These are phyloP conservation scores for Tubosaeta sp. DNA, from an alignment of 768 basidiomycete genomes.

Conservation along the genomic window DNA sequence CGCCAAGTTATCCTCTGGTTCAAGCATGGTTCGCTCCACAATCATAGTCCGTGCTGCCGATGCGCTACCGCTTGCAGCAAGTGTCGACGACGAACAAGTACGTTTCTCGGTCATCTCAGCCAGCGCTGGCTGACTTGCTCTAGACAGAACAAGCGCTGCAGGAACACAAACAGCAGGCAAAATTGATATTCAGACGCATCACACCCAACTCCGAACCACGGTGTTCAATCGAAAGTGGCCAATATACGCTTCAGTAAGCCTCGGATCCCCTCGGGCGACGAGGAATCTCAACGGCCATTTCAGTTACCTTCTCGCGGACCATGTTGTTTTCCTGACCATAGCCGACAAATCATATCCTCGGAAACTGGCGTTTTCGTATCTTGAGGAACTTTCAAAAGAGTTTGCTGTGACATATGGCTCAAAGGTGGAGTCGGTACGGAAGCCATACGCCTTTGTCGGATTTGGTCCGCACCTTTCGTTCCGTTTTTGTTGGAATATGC, in stretches of 20 bases:
- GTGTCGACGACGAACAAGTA: conserved; percentile 96
- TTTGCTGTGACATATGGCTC: conserved; percentile 89
- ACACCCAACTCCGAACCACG: conserved; percentile 91
- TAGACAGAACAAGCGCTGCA: conserved; percentile 92
- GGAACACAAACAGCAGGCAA: conserved; percentile 98
- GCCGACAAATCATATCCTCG: conserved; percentile 96
- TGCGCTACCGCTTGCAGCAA: conserved; percentile 88
- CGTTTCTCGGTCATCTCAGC: conserved; percentile 11
- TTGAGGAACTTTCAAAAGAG: conserved; percentile 96
- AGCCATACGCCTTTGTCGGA: conserved; percentile 98
- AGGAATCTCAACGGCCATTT: conserved; percentile 8
- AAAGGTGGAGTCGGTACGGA: conserved; percentile 86
- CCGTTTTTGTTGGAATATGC: neutral
- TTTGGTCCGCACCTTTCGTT: conserved; percentile 66
- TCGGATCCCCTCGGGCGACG: neutral
- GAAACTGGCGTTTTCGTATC: conserved; percentile 95
- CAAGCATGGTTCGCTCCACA: conserved; percentile 78
- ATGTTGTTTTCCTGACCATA: conserved; percentile 93
- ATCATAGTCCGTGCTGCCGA: conserved; percentile 82
- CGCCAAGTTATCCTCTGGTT: neutral
- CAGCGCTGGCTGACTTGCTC: conserved; percentile 1
- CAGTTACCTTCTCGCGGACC: conserved; percentile 92
- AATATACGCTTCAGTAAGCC: conserved; percentile 92
- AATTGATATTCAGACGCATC: conserved; percentile 92
- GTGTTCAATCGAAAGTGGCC: conserved; percentile 94